phyloP scores from a whole-genome alignment of 192 early-diverging fungal species.

The Bifiguratus adelaidae region DNA sequence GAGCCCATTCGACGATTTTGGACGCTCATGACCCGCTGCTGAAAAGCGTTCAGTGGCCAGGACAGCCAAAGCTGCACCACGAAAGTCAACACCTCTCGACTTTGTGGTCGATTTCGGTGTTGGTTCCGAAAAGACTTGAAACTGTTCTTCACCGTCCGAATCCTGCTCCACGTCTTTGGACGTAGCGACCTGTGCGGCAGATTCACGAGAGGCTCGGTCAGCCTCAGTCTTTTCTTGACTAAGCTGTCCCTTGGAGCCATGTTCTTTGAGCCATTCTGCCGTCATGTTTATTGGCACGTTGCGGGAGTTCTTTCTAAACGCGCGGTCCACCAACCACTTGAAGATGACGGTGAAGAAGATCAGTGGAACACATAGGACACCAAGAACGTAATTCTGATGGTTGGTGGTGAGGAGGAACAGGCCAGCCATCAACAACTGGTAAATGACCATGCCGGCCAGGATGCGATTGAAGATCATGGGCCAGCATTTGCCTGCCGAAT shows the following conservation, averaged over 20 bases:
- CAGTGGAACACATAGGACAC: slow-evolving; percentile 24
- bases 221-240: slow-evolving; percentile 15
- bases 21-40: neutral
- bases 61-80: neutral
- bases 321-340: slow-evolving; percentile 17
- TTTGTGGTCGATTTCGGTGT: too few species aligned
- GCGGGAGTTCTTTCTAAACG: slow-evolving; percentile 6
- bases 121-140: neutral
- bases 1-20: too few species aligned
- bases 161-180: neutral
- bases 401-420: slow-evolving; percentile 40
- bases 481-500: slow-evolving; percentile 60
- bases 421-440: slow-evolving; percentile 53
- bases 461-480: slow-evolving; percentile 54
- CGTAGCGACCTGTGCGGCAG: slow-evolving; percentile 1
- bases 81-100: neutral
- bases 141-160: neutral
- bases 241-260: too few species aligned
- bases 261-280: too few species aligned
- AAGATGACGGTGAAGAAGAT: slow-evolving; percentile 33
- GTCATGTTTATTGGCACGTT: slow-evolving; percentile 14
- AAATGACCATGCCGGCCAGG: slow-evolving; percentile 48
- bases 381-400: slow-evolving; percentile 17
- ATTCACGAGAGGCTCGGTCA: slow-evolving; percentile 1
- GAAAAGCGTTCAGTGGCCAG: neutral